A percentile compares a stretch with the other conserved stretches of the same genome.
Evolutionary conservation across 2,329 filamentous ascomycete genomes (phyloP).

Genomic region (Colletotrichum sp.): DNA sequence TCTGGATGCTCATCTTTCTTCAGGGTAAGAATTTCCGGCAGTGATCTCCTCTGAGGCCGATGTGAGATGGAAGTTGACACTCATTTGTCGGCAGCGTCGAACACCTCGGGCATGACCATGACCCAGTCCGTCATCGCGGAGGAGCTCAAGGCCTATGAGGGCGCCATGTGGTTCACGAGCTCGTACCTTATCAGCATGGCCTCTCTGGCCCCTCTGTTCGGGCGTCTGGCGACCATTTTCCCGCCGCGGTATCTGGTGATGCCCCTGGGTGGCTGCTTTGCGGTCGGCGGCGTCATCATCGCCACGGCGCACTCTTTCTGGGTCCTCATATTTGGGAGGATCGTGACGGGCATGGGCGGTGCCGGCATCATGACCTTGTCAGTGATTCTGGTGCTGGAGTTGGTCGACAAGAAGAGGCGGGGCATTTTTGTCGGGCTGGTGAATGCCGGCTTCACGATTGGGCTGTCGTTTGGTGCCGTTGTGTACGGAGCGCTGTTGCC

Average conservation of each 20-base stretch:
- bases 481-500: conserved; percentile 70
- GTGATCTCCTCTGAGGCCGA: not conserved
- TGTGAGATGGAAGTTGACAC: not conserved
- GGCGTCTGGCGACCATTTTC: conserved; percentile 77
- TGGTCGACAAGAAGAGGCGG: conserved; percentile 69
- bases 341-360: conserved; percentile 70
- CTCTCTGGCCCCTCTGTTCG: conserved; percentile 69
- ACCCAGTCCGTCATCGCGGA: conserved; percentile 78
- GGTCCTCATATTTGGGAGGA: conserved; percentile 72
- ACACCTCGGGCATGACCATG: conserved; percentile 83
- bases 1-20: conserved; percentile 63
- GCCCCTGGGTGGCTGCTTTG: conserved; percentile 61
- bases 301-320: conserved; percentile 62
- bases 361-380: conserved; percentile 76
- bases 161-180: conserved; percentile 82
- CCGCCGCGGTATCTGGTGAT: conserved; percentile 70
- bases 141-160: conserved; percentile 75
- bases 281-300: conserved; percentile 68
- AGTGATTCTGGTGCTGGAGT: conserved; percentile 78
- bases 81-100: conserved; percentile 51
- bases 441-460: conserved; percentile 75
- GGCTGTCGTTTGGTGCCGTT: conserved; percentile 74
- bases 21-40: conserved; percentile 49
- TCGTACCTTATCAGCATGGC: conserved; percentile 71
- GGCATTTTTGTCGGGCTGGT: conserved; percentile 77